Evolutionary conservation across 2,329 filamentous ascomycete species (phyloP).

Genomic region (Ascochyta rabiei): DNA sequence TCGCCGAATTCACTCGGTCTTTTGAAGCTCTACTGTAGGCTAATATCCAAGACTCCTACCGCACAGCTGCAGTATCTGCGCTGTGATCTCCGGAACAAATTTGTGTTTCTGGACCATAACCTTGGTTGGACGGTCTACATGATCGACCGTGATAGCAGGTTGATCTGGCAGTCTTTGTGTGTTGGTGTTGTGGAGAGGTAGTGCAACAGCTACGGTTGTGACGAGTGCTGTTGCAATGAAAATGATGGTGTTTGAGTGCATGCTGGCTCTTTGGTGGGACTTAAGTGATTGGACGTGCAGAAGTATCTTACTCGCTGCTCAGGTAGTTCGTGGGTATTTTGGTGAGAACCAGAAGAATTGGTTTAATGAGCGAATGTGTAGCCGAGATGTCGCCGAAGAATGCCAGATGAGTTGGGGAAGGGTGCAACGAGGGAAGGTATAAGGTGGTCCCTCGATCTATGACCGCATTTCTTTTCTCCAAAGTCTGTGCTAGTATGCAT

Average conservation of each 20-base stretch:
- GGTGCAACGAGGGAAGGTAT: neutral
- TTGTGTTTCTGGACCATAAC: constrained; percentile 9
- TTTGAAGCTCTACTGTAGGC: neutral
- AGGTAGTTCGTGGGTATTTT: neutral
- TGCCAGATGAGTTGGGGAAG: neutral
- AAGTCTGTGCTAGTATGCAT: neutral
- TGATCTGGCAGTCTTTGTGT: constrained; percentile 13
- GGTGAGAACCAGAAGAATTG: neutral
- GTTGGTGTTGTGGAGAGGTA: constrained; percentile 14
- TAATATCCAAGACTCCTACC: neutral
- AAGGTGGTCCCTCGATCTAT: neutral
- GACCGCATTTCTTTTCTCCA: neutral
- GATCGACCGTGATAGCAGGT: neutral
- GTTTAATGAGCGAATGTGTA: neutral
- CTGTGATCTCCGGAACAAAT: constrained; percentile 4
- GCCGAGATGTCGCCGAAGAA: constrained; percentile 11
- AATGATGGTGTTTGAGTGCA: neutral
- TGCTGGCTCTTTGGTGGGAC: neutral
- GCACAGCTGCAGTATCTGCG: constrained; percentile 3
- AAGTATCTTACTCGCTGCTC: no score
- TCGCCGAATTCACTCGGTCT: neutral
- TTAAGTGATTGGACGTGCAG: neutral
- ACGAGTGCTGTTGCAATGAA: neutral
- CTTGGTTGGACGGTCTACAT: neutral
- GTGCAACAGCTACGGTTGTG: neutral